Evolutionary conservation across 495 filamentous ascomycete species (phyloP).

Genomic region (Filosporella fistucella): DNA sequence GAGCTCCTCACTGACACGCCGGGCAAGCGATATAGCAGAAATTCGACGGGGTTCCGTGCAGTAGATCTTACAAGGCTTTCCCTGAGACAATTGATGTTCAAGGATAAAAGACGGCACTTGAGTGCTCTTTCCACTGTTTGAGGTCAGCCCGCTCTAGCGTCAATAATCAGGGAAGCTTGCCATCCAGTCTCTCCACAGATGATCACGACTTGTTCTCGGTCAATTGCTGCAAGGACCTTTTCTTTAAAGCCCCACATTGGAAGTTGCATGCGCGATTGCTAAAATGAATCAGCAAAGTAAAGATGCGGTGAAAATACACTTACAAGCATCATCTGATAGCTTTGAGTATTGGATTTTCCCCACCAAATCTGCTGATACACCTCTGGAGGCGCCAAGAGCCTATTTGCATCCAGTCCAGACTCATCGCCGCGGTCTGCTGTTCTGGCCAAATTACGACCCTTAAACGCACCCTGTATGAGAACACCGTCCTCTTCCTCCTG

Average conservation of each 20-base stretch:
- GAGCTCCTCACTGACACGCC: conserved; percentile 88
- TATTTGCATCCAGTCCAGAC: conserved; percentile 28
- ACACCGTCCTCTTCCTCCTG: conserved; percentile 67
- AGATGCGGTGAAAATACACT: not conserved
- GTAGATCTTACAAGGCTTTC: conserved; percentile 83
- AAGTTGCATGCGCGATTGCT: conserved; percentile 60
- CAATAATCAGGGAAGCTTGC: conserved; percentile 23
- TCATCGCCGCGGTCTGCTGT: conserved; percentile 40
- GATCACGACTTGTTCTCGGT: conserved; percentile 75
- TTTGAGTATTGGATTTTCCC: conserved; percentile 57
- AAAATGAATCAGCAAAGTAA: conserved; percentile 17
- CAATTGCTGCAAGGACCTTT: conserved; percentile 68
- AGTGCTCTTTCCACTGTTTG: conserved; percentile 75
- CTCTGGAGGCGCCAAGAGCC: conserved; percentile 33
- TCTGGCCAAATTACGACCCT: conserved; percentile 53
- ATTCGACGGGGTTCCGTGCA: conserved; percentile 96
- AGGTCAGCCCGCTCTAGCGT: conserved; percentile 22
- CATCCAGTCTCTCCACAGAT: conserved; percentile 94
- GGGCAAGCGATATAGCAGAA: conserved; percentile 88
- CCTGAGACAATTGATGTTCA: conserved; percentile 77
- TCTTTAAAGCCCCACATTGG: conserved; percentile 86
- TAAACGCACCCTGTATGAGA: conserved; percentile 65
- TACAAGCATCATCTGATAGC: conserved; percentile 55
- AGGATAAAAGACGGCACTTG: conserved; percentile 91
- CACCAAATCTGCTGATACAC: conserved; percentile 62